These are phyloP conservation scores for Sporothrix pallida DNA, from an alignment of 2,329 filamentous ascomycete species.

Conservation along the genomic window DNA sequence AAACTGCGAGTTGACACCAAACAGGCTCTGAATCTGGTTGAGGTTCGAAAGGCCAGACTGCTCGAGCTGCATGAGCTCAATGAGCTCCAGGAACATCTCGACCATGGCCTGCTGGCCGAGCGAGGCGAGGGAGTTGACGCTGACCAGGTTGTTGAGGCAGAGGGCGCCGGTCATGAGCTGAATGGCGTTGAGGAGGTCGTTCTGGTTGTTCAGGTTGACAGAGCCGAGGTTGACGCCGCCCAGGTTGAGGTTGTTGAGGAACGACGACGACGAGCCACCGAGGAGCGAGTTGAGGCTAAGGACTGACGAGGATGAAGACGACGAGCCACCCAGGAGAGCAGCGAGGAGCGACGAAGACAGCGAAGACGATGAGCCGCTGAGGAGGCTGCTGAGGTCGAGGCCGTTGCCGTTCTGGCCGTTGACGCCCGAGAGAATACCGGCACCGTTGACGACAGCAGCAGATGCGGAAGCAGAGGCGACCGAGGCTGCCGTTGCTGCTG, in stretches of 20 bases:
- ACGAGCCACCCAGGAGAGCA: background rate
- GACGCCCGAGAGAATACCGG: constrained; percentile 11
- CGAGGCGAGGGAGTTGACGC: constrained; percentile 37
- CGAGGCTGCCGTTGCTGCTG: background rate
- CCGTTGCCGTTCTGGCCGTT: constrained; percentile 30
- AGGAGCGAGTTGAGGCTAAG: constrained; percentile 7
- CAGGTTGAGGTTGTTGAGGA: constrained; percentile 36
- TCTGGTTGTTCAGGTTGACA: constrained; percentile 43
- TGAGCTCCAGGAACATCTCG: constrained; percentile 45
- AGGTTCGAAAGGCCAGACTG: constrained; percentile 42
- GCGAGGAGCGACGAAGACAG: background rate
- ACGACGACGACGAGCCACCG: background rate
- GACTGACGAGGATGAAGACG: background rate
- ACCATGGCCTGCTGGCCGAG: constrained; percentile 42
- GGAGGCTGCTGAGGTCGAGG: constrained; percentile 35
- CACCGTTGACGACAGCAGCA: constrained; percentile 29
- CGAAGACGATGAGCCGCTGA: constrained; percentile 4
- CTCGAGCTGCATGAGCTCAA: constrained; percentile 44
- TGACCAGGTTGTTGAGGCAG: constrained; percentile 42
- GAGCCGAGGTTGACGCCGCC: constrained; percentile 43
- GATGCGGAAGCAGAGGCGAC: background rate
- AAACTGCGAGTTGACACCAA: constrained; percentile 40
- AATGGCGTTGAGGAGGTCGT: constrained; percentile 43
- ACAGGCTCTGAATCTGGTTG: constrained; percentile 42
- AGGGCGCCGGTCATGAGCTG: constrained; percentile 42